Evolutionary conservation across 345 rosid species (phyloP), one percentile per base, ranked within the genome.

Genomic region (Cardamine occulta): DNA sequence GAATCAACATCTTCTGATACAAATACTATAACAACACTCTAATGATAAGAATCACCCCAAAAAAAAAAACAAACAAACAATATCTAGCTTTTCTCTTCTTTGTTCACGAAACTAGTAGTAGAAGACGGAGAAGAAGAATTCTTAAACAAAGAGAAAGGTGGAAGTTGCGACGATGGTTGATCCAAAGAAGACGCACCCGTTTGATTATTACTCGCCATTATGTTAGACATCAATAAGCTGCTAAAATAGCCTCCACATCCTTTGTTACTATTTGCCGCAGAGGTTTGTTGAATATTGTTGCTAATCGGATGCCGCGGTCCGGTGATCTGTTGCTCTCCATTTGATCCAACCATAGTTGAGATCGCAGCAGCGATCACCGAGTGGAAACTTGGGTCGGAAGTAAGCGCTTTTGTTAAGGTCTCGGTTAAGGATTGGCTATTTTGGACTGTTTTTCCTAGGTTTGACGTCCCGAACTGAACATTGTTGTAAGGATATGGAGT

Each of bases 311-410:
- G 64, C n/a, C 48, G 56, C 64, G 63, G 60, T 63, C 71, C 60
- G 53, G 23, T 39, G 13, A 37, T 39, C 1, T 70, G 84, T 45
- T 74, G 72, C 29, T 78, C 76, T 47, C 81, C 73, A 1, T 53
- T 66, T 14, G 79, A 80, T 34, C 86, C 87, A 13, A 83, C 89
- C 97, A 88, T 85, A 44, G 88, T 82, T 40, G 96, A 86, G 79
- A 92, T 78, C 2, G 94, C 96, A 4, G 94, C 86, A 34, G 89
- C 93, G 71, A 91, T 79, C 44, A 81, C 86, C 13, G 93, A 82
- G 14, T 85, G 82, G 73, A 90, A 87, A 81, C 81, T 80, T 11
- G 96, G 91, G 79, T 88, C 87, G 2, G 88, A 84, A 65, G 93
- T 78, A 57, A 90, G 85, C 26, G 86, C 83, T 74, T 88, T 84